Evolutionary conservation across 345 rosid species (phyloP), one percentile per base, ranked within the genome.

Genomic region (Raphanus raphanistrum): DNA sequence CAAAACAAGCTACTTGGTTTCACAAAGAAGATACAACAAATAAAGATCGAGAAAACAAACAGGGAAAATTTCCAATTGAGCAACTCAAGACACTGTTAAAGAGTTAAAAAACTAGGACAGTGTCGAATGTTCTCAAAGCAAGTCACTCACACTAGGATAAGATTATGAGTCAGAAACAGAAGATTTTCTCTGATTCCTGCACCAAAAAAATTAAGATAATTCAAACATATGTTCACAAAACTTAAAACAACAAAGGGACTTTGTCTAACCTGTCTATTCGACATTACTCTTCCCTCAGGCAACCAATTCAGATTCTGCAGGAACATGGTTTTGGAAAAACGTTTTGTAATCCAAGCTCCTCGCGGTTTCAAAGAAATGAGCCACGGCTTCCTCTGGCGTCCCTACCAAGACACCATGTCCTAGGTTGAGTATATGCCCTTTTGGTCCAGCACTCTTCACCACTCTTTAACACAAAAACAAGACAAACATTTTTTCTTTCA

Each of bases 401-500:
- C 97, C 97, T 38, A 94, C 98, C 31, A 92, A 91, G 75, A 92
- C 97, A 26, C 97, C 97, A 35, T 92, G 97, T 55, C 96, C 97
- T 68, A 92, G 86, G 78, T 92, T 92, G 75, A 92, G 97, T 33
- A 92, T 87, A 84, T 92, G 98, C 32, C 97, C 97, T 58, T 75
- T 87, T 66, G 88, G 83, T 71, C 98, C 97, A 25, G 97, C 98
- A 68, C 90, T 83, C 72, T 66, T 87, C 66, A 94, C 96, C 69
- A 94, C 97, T 85, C 97, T 92, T 35, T 89, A 2, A 32, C 11
- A 68, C 11, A 27, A 68, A 83, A 73, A 33, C 58, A 52, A 31
- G n/a, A n/a, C n/a, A 68, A 16, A 8, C 21, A 21, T 21, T 21
- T 27, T 7, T 33, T 66, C 28, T 63, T 76, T 61, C 7, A 1